These are phyloP conservation scores for Coniochaeta sp. DNA, from an alignment of 2,329 filamentous ascomycete genomes.

Conservation along the genomic window DNA sequence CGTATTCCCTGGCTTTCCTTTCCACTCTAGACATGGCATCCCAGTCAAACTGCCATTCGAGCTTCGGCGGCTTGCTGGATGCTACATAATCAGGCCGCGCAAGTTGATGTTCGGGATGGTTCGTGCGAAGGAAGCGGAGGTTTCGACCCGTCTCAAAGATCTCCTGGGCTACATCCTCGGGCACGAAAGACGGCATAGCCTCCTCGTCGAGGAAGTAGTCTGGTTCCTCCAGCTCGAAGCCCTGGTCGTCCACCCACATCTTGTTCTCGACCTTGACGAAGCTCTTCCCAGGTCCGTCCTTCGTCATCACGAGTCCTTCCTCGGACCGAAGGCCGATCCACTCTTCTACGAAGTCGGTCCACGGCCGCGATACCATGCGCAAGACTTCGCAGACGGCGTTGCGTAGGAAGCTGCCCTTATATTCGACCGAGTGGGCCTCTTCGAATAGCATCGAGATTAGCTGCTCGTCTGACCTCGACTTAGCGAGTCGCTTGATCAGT, in stretches of 20 bases:
- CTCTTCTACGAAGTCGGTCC: slow-evolving; percentile 44
- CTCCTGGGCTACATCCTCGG: slow-evolving; percentile 57
- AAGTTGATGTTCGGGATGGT: slow-evolving; percentile 66
- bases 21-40: slow-evolving; percentile 59
- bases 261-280: slow-evolving; percentile 55
- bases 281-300: slow-evolving; percentile 39
- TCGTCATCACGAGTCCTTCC: slow-evolving; percentile 45
- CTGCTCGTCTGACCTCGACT: slow-evolving; percentile 46
- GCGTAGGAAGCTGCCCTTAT: slow-evolving; percentile 53
- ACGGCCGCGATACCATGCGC: slow-evolving; percentile 22
- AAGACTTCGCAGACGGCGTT: slow-evolving; percentile 62
- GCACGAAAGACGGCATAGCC: slow-evolving; percentile 66
- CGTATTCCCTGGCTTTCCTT: slow-evolving; percentile 46
- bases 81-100: slow-evolving; percentile 41
- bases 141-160: slow-evolving; percentile 79
- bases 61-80: slow-evolving; percentile 42
- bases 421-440: slow-evolving; percentile 56
- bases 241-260: slow-evolving; percentile 50
- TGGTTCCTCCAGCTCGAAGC: slow-evolving; percentile 46
- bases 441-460: slow-evolving; percentile 55
- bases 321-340: slow-evolving; percentile 68
- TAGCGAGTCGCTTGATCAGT: slow-evolving; percentile 40
- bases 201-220: slow-evolving; percentile 58
- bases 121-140: slow-evolving; percentile 61
- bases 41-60: slow-evolving; percentile 70